phyloP scores from a whole-genome alignment of 768 basidiomycete species.

The Tricholoma flavovirens region DNA sequence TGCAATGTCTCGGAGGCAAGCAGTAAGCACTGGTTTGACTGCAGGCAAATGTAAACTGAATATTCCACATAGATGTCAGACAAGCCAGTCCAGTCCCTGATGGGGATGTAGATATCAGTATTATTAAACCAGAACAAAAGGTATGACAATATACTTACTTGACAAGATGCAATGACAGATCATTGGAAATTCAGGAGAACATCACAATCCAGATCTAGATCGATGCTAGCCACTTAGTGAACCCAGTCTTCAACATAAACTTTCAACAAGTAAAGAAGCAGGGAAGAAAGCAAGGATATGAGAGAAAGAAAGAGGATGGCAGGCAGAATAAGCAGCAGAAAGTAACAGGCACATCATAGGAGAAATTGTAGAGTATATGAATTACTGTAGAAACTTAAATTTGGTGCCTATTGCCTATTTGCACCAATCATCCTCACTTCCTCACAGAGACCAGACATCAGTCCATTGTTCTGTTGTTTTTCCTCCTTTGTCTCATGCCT shows the following conservation, averaged over 20 bases:
- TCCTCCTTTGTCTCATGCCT: background rate
- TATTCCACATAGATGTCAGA: background rate
- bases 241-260: background rate
- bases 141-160: slow-evolving; percentile 1
- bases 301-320: background rate
- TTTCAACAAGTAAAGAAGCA: background rate
- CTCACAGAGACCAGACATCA: background rate
- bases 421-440: background rate
- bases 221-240: background rate
- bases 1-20: background rate
- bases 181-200: background rate
- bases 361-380: background rate
- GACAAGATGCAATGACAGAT: background rate
- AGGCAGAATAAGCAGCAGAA: background rate
- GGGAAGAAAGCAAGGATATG: background rate
- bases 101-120: background rate
- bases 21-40: background rate
- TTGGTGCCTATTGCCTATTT: background rate
- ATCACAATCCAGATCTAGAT: background rate
- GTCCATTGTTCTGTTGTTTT: background rate
- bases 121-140: background rate
- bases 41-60: background rate
- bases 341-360: background rate
- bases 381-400: background rate
- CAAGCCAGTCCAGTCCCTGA: background rate